Base-by-base conservation (phyloP, 306 rosid genomes). In the Ormosia semicastrata region DNA sequence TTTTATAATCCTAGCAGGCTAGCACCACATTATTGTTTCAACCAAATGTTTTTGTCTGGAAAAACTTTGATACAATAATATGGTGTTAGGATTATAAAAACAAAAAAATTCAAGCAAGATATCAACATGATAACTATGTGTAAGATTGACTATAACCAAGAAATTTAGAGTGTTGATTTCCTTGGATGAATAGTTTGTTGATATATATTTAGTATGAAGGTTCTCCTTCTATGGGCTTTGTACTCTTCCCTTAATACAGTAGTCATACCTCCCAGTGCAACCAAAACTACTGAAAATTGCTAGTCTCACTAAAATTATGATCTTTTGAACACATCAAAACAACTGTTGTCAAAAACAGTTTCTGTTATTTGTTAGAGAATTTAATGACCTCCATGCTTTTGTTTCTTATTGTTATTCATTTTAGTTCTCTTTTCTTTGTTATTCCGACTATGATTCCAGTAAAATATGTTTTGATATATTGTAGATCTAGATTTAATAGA, bases 341-440 rank as follows among this genome's bases (percentile, higher is more conserved):
- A 41, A 64, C 29, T 71, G 12, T 49, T 50, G 32, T 44, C 37
- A 4, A 37, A 44, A 49, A 84, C 41, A n/a, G 57, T 50, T 49
- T 78, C 50, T 56, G 60, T 56, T 73, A 44, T 63, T 44, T 66
- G 18, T 17, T 17, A 7, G 50, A 37, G 49, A 72, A 7, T 24
- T 50, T 15, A 8, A 6, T 77, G 24, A 13, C 72, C 40, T 30
- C 36, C 43, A 24, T 78, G 78, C 18, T 71, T 71, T 71, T 71
- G 7, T 36, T 49, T 49, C 32, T 8, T 3, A 50, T 33, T 29
- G 54, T 10, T 11, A 10, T 40, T 24, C 63, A 30, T n/a, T 47
- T 78, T 66, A 32, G 50, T 50, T 36, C 33, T 82, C 39, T 69
- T 72, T 57, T 63, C 52, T 46, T 39, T 77, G 67, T 76, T 78